Evolutionary conservation across 2,329 filamentous ascomycete species (phyloP), one percentile per base, ranked within the genome.

Genomic region (Chrysoporthe deuterocubensis): DNA sequence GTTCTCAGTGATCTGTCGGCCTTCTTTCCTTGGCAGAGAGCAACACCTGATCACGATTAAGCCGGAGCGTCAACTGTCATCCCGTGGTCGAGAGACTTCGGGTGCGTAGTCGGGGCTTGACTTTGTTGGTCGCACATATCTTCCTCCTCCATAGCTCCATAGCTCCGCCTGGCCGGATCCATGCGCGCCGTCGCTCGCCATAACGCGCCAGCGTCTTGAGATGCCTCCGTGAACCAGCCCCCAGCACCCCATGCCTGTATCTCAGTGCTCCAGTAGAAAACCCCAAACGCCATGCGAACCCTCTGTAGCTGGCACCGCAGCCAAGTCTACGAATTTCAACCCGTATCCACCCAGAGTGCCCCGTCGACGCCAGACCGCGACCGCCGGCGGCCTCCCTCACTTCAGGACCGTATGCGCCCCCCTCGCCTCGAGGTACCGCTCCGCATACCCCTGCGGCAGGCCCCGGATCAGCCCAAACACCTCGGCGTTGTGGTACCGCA

Each of bases 71-170:
- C 90, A 90, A 90, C 89, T 90, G 26, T 67, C 92, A 90, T 89
- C 86, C 89, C 85, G 84, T 83, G 82, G 81, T 87, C 83, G 92
- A 97, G 82, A 96, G 92, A 88, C 84, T 79, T 79, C 81, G 84
- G 89, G 89, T 91, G 92, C 90, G 89, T 97, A 92, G 93, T 90
- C 88, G 90, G 86, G 84, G 93, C 88, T 97, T 97, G 94, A 97
- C 93, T 97, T 93, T 92, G 92, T 88, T 90, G 92, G 87, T 90
- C 92, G 84, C 81, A 96, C 92, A 95, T 87, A 69, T 67, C 6
- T 65, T 50, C 57, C 18, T 40, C 46, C 13, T 46, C 46, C 58
- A 65, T 72, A 67, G 46, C 66, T 32, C 42, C 60, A 26, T 60
- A 34, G 42, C 42, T 60, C 16, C 43, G 40, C 44, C 9, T 3